Evolutionary conservation across 148 eudicot genomes (phyloP).

Genomic region (Dianthus caryophyllus): DNA sequence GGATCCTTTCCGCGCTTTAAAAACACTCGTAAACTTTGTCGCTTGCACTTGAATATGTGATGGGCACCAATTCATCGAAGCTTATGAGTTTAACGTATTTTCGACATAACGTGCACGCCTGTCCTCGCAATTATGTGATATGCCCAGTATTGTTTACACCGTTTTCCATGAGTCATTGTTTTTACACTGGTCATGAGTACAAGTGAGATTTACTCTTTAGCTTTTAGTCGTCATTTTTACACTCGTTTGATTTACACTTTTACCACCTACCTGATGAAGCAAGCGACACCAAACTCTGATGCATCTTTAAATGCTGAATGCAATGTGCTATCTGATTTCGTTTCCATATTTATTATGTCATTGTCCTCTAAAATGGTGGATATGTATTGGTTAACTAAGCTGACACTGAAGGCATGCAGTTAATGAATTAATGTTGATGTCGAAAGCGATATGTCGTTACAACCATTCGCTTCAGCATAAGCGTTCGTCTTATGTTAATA

Average conservation of each 20-base stretch:
- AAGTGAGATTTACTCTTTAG: constrained; percentile 6
- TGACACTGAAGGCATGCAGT: neutral
- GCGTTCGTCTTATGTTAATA: neutral
- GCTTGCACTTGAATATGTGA: neutral
- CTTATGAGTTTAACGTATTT: neutral
- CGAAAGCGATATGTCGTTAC: neutral
- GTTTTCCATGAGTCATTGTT: neutral
- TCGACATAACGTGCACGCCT: no score
- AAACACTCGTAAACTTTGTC: neutral
- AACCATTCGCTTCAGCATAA: neutral
- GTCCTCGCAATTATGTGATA: neutral
- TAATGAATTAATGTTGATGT: constrained; percentile 15
- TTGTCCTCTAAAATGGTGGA: constrained; percentile 16
- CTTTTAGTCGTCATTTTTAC: no score
- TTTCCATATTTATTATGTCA: constrained; percentile 3
- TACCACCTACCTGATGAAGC: neutral
- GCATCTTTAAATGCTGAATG: constrained; percentile 8
- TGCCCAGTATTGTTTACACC: neutral
- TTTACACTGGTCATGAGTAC: neutral
- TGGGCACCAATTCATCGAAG: neutral
- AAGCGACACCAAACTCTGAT: constrained; percentile 9
- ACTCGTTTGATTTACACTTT: neutral
- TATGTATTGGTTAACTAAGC: constrained; percentile 4
- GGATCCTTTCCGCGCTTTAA: neutral
- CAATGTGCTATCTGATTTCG: constrained; percentile 8